Base-by-base conservation (phyloP, 495 filamentous ascomycete genomes). In the Podospora pseudopauciseta region DNA sequence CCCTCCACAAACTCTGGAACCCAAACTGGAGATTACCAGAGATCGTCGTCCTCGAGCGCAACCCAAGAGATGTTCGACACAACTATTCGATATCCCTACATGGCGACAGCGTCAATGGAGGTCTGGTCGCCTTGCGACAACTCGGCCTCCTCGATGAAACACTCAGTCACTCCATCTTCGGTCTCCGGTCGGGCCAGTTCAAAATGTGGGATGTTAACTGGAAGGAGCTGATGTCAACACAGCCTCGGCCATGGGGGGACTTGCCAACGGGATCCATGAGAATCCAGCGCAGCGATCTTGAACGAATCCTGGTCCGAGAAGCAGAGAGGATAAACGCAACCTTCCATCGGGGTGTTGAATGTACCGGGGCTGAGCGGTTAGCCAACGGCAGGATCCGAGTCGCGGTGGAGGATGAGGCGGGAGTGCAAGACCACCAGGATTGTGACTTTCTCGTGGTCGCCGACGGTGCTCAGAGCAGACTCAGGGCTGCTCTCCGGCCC, bases 401-500 rank as follows among this genome's bases (percentile, higher is more conserved):
- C 11, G 66, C 54, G 18, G 65, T 76, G 11, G 19, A 65, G 2
- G 70, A 70, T n/a, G 65, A 62, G 5, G 32, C 23, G 1, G 64
- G 58, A 18, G 0, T 15, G 23, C 73, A 66, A 19, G 54, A 55
- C 13, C 63, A 60, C 39, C 70, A 78, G 9, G 76, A 77, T 19
- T 81, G 78, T 60, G 79, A 80, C 63, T 32, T 82, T 9, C 69
- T 82, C 1, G 67, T 82, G 18, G 78, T 72, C 11, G 75, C 80
- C 0, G 79, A 81, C 68, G 80, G 80, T 2, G 75, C 78, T 2
- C 72, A 64, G 54, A 81, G 80, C 69, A 82, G 77, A 67, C 72
- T 82, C 27, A 69, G 80, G 60, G 64, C 70, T 15, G 34, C 60
- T 57, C 65, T 81, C 5, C 71, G 79, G 65, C 77, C 75, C n/a